Evolutionary conservation across 1,139 yeast species (phyloP), one percentile per base, ranked within the genome.

Genomic region (Meyerozyma elateridarum): DNA sequence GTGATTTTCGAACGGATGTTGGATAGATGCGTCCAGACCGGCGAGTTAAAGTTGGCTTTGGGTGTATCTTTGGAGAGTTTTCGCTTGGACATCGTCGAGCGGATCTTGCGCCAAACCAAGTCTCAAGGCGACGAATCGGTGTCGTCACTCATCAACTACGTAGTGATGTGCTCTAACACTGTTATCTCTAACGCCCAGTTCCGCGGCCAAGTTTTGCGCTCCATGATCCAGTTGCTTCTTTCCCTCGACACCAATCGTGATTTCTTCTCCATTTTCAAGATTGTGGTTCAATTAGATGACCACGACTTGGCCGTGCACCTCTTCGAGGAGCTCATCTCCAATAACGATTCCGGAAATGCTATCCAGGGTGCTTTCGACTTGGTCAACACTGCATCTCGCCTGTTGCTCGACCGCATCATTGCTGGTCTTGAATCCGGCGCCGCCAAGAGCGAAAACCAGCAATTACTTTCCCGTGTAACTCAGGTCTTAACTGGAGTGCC

Each of bases 301-400:
- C 64, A 78, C 25, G 59, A 64, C 11, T 69, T 85, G 44, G 95
- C 96, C 4, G 68, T 74, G 25, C 66, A 70, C 35, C 64, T 88
- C 33, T 85, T 91, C 54, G 70, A 74, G 45, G 73, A 73, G 42
- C 67, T 85, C 39, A 53, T 85, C 32, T 41, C 46, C 2, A 61
- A 66, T 20, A 45, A 56, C 14, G 58, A 54, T 32, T 62, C 61
- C 34, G 61, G 78, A 44, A 69, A 84, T 40, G 95, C 95, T 4
- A 85, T 79, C 56, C 99, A 91, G 64, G 87, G 93, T 36, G 97
- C 97, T 1, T 91, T 91, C 59, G 98, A 91, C 56, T 73, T 91
- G 43, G 97, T 88, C 4, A 79, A 79, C 36, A 79, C 94, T 9
- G 96, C 96, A 0, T 77, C 96, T n/a, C 98, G 91, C 61, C 93